Conservation (phyloP, 495 filamentous ascomycete genomes). For the Platismatia glauca region DNA sequence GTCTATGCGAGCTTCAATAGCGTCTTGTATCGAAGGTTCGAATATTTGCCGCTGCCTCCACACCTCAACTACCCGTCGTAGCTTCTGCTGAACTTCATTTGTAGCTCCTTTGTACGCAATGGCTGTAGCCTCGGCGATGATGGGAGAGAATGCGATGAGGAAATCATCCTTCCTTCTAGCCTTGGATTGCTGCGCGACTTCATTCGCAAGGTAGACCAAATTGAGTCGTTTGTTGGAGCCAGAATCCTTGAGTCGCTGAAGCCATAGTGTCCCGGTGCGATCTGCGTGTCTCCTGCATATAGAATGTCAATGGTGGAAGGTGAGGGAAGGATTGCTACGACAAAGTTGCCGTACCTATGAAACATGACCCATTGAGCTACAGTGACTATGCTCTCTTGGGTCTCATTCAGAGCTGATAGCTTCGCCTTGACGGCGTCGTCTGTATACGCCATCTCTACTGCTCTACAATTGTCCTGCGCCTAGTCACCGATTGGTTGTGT, state of each 20-base stretch:
- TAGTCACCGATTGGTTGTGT: constrained; percentile 10
- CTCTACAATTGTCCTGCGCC: constrained; percentile 9
- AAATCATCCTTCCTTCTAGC: constrained; percentile 87
- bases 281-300: constrained; percentile 71
- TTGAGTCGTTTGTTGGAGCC: constrained; percentile 75
- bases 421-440: constrained; percentile 90
- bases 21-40: constrained; percentile 62
- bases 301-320: constrained; percentile 10
- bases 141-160: constrained; percentile 75
- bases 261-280: constrained; percentile 79
- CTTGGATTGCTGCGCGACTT: constrained; percentile 92
- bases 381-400: constrained; percentile 88
- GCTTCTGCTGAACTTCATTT: constrained; percentile 74
- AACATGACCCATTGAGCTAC: constrained; percentile 99
- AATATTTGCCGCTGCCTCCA: constrained; percentile 89
- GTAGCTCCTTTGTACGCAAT: constrained; percentile 79
- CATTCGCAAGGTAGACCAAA: constrained; percentile 92
- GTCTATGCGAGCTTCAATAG: constrained; percentile 67
- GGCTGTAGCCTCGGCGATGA: constrained; percentile 78
- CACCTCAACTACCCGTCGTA: constrained; percentile 83
- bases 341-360: constrained; percentile 59
- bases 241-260: constrained; percentile 78
- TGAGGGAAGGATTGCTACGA: constrained; percentile 9
- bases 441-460: constrained; percentile 70
- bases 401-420: constrained; percentile 89